Evolutionary conservation across 352 stramenopile genomes (phyloP), one percentile per base, ranked within the genome.

Genomic region (Phytopythium boreale): DNA sequence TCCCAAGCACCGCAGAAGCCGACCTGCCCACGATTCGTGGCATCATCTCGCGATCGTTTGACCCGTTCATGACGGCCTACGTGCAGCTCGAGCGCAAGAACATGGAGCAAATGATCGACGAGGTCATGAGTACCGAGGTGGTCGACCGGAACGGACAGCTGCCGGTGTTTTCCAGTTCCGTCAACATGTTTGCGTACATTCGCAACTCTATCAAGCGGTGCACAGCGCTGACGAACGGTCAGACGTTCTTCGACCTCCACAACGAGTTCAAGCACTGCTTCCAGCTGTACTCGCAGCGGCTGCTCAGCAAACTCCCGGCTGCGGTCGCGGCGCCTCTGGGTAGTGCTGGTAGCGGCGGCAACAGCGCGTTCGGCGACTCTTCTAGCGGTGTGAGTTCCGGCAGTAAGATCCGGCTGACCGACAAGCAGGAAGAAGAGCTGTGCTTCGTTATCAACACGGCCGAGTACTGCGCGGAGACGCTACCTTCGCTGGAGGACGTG

Each of bases 121-220:
- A 97, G 68, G 89, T 97, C 39, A 86, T 97, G 70, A 90, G 82
- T 66, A 88, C 97, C 52, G 92, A 98, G 59, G 92, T 98, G 7
- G 93, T 98, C 27, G 96, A 99, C 71, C 90, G 85, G 46, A 96
- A 98, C 37, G 96, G 96, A 14, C 94, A 97, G 55, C 75, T 98
- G 20, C 94, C 96, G 0, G 95, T 99, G 10, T 98, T 99, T 68
- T 98, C 91, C 2, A 98, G 92, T 39, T 98, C 96, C 3, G 97
- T 98, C 20, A 98, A 98, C 67, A 94, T 99, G 66, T 99, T 99
- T 69, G 92, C 98, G 47, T 99, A 99, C 80, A 99, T 99, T 65
- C 98, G 98, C 56, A 98, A 98, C 62, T 98, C 95, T 10, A 96
- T 99, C 41, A 98, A 98, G 64, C 89, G 97, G 20, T 99, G 97